Evolutionary conservation across 768 basidiomycete genomes (phyloP), one percentile per base, ranked within the genome.

Genomic region (Tubosaeta sp.): DNA sequence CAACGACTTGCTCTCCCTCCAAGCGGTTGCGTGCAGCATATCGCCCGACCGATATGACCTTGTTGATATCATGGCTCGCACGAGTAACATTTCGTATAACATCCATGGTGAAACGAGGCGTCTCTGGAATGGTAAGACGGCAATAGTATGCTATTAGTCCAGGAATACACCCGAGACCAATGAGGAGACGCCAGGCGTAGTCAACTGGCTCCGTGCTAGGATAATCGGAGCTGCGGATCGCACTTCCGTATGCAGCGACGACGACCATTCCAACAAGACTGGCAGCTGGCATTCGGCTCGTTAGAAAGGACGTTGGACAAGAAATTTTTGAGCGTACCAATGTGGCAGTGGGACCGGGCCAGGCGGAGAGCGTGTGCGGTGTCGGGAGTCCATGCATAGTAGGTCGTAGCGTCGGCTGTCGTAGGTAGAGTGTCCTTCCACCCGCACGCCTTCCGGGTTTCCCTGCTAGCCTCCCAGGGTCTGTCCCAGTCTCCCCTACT

Each of bases 91-190:
- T 91, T 39, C 74, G 75, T 66, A 90, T 87, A 56, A 95, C 81
- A 74, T 94, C 91, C 86, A 94, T 91, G 54, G 90, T 95, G 70
- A 78, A 84, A 56, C 92, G 90, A 27, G 92, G 92, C 1, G 91
- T 93, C 69, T 95, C 91, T 12, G 91, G 90, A 63, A 95, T 91
- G 29, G 91, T 93, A 37, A 92, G 76, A 62, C 92, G 89, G 83
- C 88, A 91, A 75, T 91, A 94, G 47, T 91, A 80, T 14, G 89
- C 89, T 46, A 91, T 66, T 39, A 76, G 73, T 46, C 82, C 92
- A 37, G 92, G 91, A 41, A 95, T 71, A 53, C 84, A 86, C 38
- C 92, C 92, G 39, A 95, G 72, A 59, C 92, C 92, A 68, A 94
- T 87, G 62, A 95, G 76, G 44, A 94, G 72, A 61, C 93, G 85